Percentiles rank a stretch among this genome's conserved stretches.
These are phyloP conservation scores for Alternaria novae-zelandiae DNA, from an alignment of 2,329 filamentous ascomycete species.

Conservation along the genomic window DNA sequence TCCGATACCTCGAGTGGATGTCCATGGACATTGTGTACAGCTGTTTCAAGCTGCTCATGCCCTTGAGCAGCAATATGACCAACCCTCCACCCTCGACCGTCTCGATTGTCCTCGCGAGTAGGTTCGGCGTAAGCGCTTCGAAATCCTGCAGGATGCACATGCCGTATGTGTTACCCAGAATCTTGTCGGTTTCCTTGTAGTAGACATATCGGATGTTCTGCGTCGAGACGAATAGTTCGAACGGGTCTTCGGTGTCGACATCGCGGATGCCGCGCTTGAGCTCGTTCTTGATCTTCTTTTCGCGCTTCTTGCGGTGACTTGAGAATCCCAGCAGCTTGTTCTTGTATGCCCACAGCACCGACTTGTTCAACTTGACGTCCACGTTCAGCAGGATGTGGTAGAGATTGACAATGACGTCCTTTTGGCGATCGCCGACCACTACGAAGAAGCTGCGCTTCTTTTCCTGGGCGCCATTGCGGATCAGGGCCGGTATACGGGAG, in stretches of 20 bases:
- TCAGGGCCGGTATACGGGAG: slow-evolving; percentile 49
- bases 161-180: slow-evolving; percentile 95
- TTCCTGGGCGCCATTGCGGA: slow-evolving; percentile 61
- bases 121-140: slow-evolving; percentile 95
- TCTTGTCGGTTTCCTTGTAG: slow-evolving; percentile 99
- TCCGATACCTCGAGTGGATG: slow-evolving; percentile 93
- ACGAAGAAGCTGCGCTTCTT: slow-evolving; percentile 99
- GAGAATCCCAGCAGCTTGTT: slow-evolving; percentile 95
- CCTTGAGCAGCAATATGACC: slow-evolving; percentile 88
- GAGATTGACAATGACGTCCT: slow-evolving; percentile 94
- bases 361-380: slow-evolving; percentile 94
- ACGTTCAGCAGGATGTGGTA: slow-evolving; percentile 92
- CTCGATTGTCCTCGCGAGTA: slow-evolving; percentile 92
- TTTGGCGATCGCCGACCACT: slow-evolving; percentile 89
- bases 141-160: slow-evolving; percentile 99
- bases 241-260: slow-evolving; percentile 89
- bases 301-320: slow-evolving; percentile 93
- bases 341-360: slow-evolving; percentile 98
- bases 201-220: slow-evolving; percentile 99
- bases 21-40: slow-evolving; percentile 98
- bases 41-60: slow-evolving; percentile 96
- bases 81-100: slow-evolving; percentile 96
- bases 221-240: slow-evolving; percentile 94
- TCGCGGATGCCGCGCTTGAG: slow-evolving; percentile 94
- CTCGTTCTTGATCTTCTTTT: slow-evolving; percentile 97